phyloP scores from a whole-genome alignment of 2,329 filamentous ascomycete species.

The Tolypocladium nubicola region DNA sequence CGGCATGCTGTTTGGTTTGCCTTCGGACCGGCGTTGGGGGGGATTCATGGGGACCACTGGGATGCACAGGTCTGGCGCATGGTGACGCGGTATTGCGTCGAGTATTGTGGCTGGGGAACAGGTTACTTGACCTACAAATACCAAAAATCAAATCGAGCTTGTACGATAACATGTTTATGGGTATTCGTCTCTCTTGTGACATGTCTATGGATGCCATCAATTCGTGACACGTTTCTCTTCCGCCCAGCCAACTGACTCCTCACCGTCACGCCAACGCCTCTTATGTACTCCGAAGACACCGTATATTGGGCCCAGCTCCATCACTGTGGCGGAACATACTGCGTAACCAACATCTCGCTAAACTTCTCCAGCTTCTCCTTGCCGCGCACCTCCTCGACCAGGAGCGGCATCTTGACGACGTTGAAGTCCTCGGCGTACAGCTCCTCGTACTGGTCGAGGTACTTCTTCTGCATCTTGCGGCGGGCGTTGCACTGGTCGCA shows the following conservation, averaged over 20 bases:
- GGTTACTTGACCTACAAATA: too few relatives aligned
- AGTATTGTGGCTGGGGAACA: not conserved
- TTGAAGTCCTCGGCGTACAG: slow-evolving; percentile 94
- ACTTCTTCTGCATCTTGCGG: slow-evolving; percentile 98
- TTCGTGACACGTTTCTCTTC: not conserved
- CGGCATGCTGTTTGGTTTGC: not conserved
- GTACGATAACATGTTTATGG: not conserved
- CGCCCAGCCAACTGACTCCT: not conserved
- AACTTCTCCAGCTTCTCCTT: slow-evolving; percentile 91
- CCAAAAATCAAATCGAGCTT: not conserved
- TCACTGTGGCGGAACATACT: slow-evolving; percentile 56
- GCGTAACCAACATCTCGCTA: slow-evolving; percentile 71
- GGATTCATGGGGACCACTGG: not conserved
- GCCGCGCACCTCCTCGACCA: slow-evolving; percentile 91
- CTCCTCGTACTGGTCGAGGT: slow-evolving; percentile 96
- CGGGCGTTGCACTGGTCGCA: slow-evolving; percentile 95
- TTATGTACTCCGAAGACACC: not conserved
- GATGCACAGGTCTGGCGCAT: not conserved
- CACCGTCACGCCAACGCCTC: not conserved
- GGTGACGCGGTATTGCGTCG: not conserved
- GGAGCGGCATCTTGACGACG: slow-evolving; percentile 92
- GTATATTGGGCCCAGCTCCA: slow-evolving; percentile 2
- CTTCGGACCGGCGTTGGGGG: not conserved
- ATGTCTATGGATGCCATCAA: not conserved
- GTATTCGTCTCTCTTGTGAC: slow-evolving; percentile 1